These are phyloP conservation scores for Aspergillus bridgeri DNA, from an alignment of 495 filamentous ascomycete species.

Conservation along the genomic window DNA sequence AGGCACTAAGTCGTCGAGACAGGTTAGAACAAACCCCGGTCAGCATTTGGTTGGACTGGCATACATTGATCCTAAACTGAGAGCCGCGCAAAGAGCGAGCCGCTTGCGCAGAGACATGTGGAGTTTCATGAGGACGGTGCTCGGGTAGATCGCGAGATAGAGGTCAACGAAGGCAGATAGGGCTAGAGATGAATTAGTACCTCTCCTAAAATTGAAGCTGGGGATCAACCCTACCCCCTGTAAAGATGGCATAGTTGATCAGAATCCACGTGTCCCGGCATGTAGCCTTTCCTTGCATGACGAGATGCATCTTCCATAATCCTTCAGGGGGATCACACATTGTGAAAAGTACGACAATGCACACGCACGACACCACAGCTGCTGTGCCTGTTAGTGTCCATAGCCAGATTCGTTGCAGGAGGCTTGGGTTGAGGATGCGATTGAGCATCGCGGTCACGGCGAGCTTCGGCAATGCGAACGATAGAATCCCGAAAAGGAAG, in stretches of 20 bases:
- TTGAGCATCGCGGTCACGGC: conserved; percentile 35
- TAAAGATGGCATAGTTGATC: conserved; percentile 34
- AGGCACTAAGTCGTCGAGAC: conserved; percentile 12
- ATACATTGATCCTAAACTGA: conserved; percentile 41
- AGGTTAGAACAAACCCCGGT: not conserved
- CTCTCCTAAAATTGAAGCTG: not conserved
- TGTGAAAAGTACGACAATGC: conserved; percentile 33
- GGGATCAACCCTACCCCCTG: conserved; percentile 22
- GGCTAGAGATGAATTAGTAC: conserved; percentile 7
- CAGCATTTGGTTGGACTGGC: not conserved
- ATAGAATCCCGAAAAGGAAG: conserved; percentile 38
- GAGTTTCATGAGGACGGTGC: conserved; percentile 40
- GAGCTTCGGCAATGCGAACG: conserved; percentile 42
- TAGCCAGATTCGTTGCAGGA: conserved; percentile 23
- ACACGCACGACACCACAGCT: conserved; percentile 18
- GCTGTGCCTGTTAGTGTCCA: conserved; percentile 26
- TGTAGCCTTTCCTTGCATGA: conserved; percentile 19
- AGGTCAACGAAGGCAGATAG: conserved; percentile 43
- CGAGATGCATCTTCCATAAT: conserved; percentile 38
- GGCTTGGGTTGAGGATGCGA: conserved; percentile 35
- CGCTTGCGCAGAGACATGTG: conserved; percentile 46
- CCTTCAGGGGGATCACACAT: conserved; percentile 39
- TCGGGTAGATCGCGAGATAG: conserved; percentile 49
- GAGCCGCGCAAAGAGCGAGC: conserved; percentile 37
- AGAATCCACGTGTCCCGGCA: conserved; percentile 35